Evolutionary conservation across 257 asterid genomes (phyloP), one percentile per base, ranked within the genome.

Genomic region (Solanum virginianum): DNA sequence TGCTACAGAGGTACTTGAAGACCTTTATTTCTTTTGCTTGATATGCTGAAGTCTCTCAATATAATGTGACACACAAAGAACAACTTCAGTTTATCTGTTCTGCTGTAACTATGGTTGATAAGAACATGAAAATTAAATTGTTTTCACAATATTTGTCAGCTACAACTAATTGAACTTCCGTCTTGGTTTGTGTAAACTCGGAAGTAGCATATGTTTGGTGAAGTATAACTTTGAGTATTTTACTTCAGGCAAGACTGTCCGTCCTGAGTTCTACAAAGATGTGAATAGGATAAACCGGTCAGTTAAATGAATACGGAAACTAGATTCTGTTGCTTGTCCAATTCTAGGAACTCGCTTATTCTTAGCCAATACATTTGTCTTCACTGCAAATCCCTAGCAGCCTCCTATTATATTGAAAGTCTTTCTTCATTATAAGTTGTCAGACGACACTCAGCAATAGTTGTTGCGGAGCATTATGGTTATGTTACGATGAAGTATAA

Each of bases 1-100:
- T 86, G 94, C 90, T 81, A 93, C 98, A 24, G 98, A 92, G 98
- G 98, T 93, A 90, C 66, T 75, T 45, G 82, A 51, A 77, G 11
- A 84, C 75, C 79, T 54, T 72, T 10, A 60, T 60, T 60, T 49
- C 12, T 10, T 4, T 17, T 79, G 47, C 65, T 51, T 15, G 17
- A 16, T 29, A 18, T 0, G 8, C 59, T 22, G 60, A 75, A 47
- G 22, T 15, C 43, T 12, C 22, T 22, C 55, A 47, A 14, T 49
- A 14, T 0, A 74, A 22, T 0, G 0, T 24, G 59, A 75, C 9
- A 24, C 1, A 0, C 11, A 2, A 24, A 0, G 43, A 74, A 4
- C 81, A 0, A 49, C 60, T 12, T 24, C 5, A 0, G 62, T 22
- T 47, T 47, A 24, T 75, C 45, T 75, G 45, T 49, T 49, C 24